These are phyloP conservation scores for Pyropia yezoensis DNA, from an alignment of 23 red algal species.

Conservation along the genomic window DNA sequence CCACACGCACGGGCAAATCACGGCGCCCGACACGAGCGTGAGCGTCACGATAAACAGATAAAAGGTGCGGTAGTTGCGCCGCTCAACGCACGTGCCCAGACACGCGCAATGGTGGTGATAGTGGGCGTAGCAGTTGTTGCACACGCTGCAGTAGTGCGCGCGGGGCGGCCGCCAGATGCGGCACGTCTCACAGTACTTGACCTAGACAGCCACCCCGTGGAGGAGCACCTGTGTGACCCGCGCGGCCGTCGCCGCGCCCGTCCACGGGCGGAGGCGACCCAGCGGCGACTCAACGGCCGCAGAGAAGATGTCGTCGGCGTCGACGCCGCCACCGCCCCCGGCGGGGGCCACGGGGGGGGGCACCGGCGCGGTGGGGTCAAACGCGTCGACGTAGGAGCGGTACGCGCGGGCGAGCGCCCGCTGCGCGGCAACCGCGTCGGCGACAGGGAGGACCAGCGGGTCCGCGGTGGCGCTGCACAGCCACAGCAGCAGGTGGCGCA, in stretches of 20 bases:
- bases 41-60: constrained; percentile 52
- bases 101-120: constrained; percentile 99
- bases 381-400: neutral
- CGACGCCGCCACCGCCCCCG: too few relatives aligned
- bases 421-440: too few relatives aligned
- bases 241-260: constrained; percentile 9
- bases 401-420: too few relatives aligned
- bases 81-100: constrained; percentile 72
- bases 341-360: too few relatives aligned
- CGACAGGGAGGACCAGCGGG: neutral
- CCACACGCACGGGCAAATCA: constrained; percentile 44
- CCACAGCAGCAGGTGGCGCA: constrained; percentile 11
- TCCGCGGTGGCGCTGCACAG: neutral
- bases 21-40: constrained; percentile 25
- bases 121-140: constrained; percentile 89
- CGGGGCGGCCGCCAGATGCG: constrained; percentile 84
- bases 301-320: too few relatives aligned
- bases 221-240: constrained; percentile 1
- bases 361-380: neutral
- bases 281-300: constrained; percentile 8
- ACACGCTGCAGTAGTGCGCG: constrained; percentile 69
- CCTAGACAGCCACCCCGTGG: constrained; percentile 34
- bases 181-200: constrained; percentile 97
- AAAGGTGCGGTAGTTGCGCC: constrained; percentile 89
- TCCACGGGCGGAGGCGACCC: constrained; percentile 28